Evolutionary conservation across 192 early-diverging fungal species (phyloP).

Genomic region (Gamsiella multidivaricata): DNA sequence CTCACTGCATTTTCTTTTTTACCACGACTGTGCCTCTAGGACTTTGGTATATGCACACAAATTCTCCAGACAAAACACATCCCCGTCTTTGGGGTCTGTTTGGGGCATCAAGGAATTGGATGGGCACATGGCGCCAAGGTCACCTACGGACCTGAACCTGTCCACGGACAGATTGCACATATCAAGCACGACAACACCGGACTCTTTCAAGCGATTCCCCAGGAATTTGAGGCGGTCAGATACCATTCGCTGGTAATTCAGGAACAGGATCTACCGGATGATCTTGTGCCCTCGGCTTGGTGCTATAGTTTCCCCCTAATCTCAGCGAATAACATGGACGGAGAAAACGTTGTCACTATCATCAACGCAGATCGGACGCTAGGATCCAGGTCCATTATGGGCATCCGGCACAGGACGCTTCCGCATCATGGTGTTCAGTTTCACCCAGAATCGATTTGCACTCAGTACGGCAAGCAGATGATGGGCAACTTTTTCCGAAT

Average conservation of each 20-base stretch:
- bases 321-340: constrained; percentile 10
- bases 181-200: constrained; percentile 53
- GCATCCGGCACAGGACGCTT: constrained; percentile 70
- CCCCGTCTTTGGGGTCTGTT: constrained; percentile 92
- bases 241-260: constrained; percentile 92
- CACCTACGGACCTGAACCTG: constrained; percentile 69
- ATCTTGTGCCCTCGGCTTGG: constrained; percentile 73
- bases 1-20: no score
- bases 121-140: constrained; percentile 59
- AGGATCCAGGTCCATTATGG: constrained; percentile 76
- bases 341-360: neutral
- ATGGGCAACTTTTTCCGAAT: constrained; percentile 78
- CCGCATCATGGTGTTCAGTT: constrained; percentile 95
- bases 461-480: constrained; percentile 77
- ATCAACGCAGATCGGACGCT: constrained; percentile 3
- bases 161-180: constrained; percentile 85
- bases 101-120: constrained; percentile 94
- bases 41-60: constrained; percentile 81
- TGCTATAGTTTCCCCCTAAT: constrained; percentile 54
- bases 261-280: constrained; percentile 65
- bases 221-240: constrained; percentile 80
- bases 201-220: constrained; percentile 72
- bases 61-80: constrained; percentile 63
- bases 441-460: constrained; percentile 95
- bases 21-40: no score